Conservation (phyloP, 148 eudicot genomes). For the Hydrangea macrophylla region DNA sequence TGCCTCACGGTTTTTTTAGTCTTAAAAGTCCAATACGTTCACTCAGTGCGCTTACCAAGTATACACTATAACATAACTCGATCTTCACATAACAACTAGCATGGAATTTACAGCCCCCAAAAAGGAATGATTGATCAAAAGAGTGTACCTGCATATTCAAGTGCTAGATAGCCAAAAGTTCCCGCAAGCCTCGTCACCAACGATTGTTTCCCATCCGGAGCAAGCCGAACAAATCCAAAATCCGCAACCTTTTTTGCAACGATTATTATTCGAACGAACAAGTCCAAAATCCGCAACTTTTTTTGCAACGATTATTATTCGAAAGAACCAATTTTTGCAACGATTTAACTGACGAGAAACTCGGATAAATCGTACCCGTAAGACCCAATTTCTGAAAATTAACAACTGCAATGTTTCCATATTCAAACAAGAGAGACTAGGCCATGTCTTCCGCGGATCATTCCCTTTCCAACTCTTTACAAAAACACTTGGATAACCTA, state of each 20-base stretch:
- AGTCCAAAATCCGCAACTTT: no score
- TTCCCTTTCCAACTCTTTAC: slow-evolving; percentile 68
- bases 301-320: slow-evolving; percentile 51
- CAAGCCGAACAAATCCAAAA: slow-evolving; percentile 82
- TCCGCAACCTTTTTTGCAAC: slow-evolving; percentile 91
- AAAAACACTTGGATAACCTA: slow-evolving; percentile 52
- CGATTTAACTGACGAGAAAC: slow-evolving; percentile 41
- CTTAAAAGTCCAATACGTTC: no score
- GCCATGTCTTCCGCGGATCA: slow-evolving; percentile 55
- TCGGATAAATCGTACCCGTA: slow-evolving; percentile 56
- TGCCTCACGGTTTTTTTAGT: no score
- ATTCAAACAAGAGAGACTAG: slow-evolving; percentile 58
- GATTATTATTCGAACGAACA: slow-evolving; percentile 43
- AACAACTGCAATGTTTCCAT: slow-evolving; percentile 44
- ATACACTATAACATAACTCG: no score
- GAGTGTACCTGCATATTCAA: slow-evolving; percentile 71
- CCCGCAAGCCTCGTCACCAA: slow-evolving; percentile 74
- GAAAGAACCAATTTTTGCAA: slow-evolving; percentile 44
- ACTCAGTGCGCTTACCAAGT: no score
- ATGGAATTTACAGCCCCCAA: no score
- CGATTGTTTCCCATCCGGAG: slow-evolving; percentile 62
- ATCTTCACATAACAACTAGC: no score
- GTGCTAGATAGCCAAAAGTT: slow-evolving; percentile 83
- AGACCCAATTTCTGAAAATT: slow-evolving; percentile 45
- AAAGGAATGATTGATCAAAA: background rate